Evolutionary conservation across 495 filamentous ascomycete genomes (phyloP).

Genomic region (Umbilicaria muhlenbergii): DNA sequence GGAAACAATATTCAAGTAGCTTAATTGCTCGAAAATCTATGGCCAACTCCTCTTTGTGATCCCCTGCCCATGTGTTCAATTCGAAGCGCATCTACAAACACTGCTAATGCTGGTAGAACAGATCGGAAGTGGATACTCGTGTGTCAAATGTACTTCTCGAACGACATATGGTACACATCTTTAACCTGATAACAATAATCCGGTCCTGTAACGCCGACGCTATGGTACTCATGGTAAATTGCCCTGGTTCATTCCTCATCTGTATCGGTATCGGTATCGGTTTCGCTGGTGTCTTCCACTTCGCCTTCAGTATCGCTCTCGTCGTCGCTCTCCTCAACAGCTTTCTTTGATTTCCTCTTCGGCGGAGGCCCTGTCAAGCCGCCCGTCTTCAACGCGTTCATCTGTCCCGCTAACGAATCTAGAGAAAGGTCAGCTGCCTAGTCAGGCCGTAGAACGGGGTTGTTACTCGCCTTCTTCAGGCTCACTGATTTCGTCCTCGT

Average conservation of each 20-base stretch:
- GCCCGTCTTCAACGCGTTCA: slow-evolving; percentile 72
- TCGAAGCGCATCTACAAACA: too few species aligned
- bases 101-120: too few species aligned
- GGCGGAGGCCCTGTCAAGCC: slow-evolving; percentile 31
- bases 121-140: too few species aligned
- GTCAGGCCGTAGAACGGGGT: background rate
- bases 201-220: too few species aligned
- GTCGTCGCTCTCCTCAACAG: slow-evolving; percentile 27
- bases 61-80: too few species aligned
- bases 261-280: slow-evolving; percentile 63
- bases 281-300: slow-evolving; percentile 59
- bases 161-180: too few species aligned
- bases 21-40: too few species aligned
- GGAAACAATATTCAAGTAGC: too few species aligned
- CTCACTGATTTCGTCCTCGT: slow-evolving; percentile 90
- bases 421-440: slow-evolving; percentile 16
- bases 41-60: too few species aligned
- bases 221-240: too few species aligned
- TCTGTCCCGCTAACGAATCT: slow-evolving; percentile 94
- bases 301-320: slow-evolving; percentile 87
- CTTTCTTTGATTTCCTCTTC: slow-evolving; percentile 35
- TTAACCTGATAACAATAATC: too few species aligned
- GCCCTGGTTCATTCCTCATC: slow-evolving; percentile 34
- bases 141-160: too few species aligned
- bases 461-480: slow-evolving; percentile 76